A percentile compares a stretch with the other conserved stretches of the same genome.
phyloP scores from a whole-genome alignment of 75 land plant genomes.

The Gnetum montanum region DNA sequence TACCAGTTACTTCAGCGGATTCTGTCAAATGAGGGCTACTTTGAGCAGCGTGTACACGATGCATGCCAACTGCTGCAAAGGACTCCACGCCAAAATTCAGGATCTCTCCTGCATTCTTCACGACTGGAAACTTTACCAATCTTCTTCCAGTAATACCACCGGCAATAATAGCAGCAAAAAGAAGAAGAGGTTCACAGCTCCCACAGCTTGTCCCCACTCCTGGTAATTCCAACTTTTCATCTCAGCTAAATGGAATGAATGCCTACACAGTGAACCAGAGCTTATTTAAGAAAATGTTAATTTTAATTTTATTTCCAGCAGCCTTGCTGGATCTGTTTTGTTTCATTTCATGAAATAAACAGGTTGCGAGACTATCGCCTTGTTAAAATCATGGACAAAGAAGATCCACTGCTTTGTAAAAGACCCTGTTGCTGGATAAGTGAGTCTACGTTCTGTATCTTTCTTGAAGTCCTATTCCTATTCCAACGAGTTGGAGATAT shows the following conservation, averaged over 20 bases:
- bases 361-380: not conserved
- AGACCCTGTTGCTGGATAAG: no score
- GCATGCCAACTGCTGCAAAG: conserved; percentile 38
- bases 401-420: no score
- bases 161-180: no score
- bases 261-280: not conserved
- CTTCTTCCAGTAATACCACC: not conserved
- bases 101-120: conserved; percentile 37
- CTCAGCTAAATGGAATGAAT: not conserved
- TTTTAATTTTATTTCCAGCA: not conserved
- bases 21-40: conserved; percentile 15
- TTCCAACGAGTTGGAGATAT: no score
- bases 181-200: no score
- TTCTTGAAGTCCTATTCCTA: no score
- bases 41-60: conserved; percentile 19
- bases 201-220: not conserved
- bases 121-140: conserved; percentile 21
- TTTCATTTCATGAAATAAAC: not conserved
- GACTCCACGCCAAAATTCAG: conserved; percentile 15
- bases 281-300: no score
- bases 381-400: no score
- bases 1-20: conserved; percentile 17
- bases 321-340: not conserved
- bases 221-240: not conserved
- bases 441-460: no score